Evolutionary conservation across 768 basidiomycete genomes (phyloP).

Genomic region (Suillus discolor): DNA sequence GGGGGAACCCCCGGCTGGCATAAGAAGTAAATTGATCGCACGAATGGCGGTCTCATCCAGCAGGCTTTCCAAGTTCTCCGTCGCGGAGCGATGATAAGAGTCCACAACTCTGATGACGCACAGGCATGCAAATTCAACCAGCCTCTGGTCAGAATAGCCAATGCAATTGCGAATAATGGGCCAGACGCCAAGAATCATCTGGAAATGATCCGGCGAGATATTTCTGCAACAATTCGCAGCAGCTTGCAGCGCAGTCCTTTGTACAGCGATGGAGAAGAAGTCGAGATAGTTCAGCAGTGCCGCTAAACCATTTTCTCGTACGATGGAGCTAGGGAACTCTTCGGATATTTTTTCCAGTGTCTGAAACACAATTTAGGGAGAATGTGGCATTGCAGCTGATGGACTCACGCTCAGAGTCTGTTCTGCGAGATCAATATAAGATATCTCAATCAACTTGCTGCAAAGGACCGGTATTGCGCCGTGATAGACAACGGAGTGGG

Average conservation of each 20-base stretch:
- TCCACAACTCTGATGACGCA: conserved; percentile 95
- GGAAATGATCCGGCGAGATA: conserved; percentile 84
- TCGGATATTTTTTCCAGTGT: conserved; percentile 98
- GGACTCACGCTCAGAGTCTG: conserved; percentile 92
- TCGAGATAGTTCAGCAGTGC: conserved; percentile 95
- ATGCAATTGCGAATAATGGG: conserved; percentile 93
- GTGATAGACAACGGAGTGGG: conserved; percentile 96
- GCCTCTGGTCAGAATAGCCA: conserved; percentile 88
- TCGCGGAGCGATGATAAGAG: conserved; percentile 82
- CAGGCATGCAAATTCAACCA: conserved; percentile 96
- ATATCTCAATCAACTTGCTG: conserved; percentile 96
- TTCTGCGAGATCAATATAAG: conserved; percentile 97
- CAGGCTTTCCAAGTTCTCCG: conserved; percentile 84
- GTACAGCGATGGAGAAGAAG: conserved; percentile 98
- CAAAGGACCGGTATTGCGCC: conserved; percentile 98
- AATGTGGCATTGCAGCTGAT: conserved; percentile 12
- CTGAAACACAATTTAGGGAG: conserved; percentile 43
- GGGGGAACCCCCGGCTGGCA: conserved; percentile 86
- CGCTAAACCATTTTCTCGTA: conserved; percentile 91
- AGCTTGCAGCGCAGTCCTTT: conserved; percentile 94
- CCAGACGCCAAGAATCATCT: conserved; percentile 88
- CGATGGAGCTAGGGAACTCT: conserved; percentile 94
- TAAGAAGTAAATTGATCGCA: conserved; percentile 82
- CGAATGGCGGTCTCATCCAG: conserved; percentile 78
- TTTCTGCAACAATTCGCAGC: conserved; percentile 97